Conservation (phyloP, 495 filamentous ascomycete species). For the Rostrohypoxylon terebratum region DNA sequence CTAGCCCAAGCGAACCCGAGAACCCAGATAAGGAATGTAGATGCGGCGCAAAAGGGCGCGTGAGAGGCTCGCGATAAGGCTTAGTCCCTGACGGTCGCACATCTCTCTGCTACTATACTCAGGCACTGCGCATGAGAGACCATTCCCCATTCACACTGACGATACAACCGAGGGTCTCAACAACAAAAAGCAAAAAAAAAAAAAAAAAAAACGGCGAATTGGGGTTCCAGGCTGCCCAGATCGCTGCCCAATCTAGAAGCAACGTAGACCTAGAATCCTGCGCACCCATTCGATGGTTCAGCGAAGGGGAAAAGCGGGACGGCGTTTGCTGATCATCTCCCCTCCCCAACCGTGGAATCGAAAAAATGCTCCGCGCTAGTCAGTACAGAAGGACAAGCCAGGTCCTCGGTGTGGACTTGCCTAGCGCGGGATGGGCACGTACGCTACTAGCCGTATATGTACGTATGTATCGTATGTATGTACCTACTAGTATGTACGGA, state of each 20-base stretch:
- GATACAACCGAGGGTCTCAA: neutral
- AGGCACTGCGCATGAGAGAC: conserved; percentile 28
- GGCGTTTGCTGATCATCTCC: conserved; percentile 23
- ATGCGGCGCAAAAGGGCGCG: conserved; percentile 32
- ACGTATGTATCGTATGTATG: too few relatives aligned
- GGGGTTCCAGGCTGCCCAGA: conserved; percentile 14
- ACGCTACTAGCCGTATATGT: conserved; percentile 1
- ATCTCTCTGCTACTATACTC: conserved; percentile 14
- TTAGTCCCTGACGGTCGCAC: conserved; percentile 18
- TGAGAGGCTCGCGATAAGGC: conserved; percentile 21
- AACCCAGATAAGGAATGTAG: conserved; percentile 33
- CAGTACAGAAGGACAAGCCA: conserved; percentile 10
- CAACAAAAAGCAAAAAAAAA: conserved; percentile 13
- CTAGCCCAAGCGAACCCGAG: conserved; percentile 17
- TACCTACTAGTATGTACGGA: too few relatives aligned
- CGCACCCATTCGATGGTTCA: conserved; percentile 12
- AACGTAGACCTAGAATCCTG: conserved; percentile 12
- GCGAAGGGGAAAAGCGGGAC: conserved; percentile 20
- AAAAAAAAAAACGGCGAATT: neutral
- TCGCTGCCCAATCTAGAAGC: conserved; percentile 39
- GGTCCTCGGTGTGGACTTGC: conserved; percentile 16
- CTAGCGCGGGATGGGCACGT: conserved; percentile 39
- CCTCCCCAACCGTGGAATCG: conserved; percentile 6
- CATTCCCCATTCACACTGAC: conserved; percentile 9
- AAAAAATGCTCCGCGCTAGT: conserved; percentile 32